phyloP scores from a whole-genome alignment of 495 filamentous ascomycete genomes.

The Extremus antarcticus region DNA sequence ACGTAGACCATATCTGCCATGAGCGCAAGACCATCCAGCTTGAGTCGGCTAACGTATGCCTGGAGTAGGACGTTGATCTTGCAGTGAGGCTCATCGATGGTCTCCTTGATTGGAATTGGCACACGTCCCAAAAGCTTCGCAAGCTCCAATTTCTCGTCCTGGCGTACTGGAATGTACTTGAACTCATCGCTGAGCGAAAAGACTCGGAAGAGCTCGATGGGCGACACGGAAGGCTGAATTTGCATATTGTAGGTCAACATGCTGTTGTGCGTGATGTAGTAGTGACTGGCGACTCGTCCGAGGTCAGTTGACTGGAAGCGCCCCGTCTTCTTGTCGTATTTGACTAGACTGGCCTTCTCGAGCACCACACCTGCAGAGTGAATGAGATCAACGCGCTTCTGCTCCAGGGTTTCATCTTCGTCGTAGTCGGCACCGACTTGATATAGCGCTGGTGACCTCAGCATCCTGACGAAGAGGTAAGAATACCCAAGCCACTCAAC shows the following conservation, averaged over 20 bases:
- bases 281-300: slow-evolving; percentile 89
- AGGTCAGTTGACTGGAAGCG: slow-evolving; percentile 86
- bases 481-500: slow-evolving; percentile 99
- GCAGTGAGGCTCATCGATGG: slow-evolving; percentile 89
- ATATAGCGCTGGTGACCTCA: slow-evolving; percentile 89
- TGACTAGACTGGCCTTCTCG: slow-evolving; percentile 77
- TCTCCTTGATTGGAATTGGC: slow-evolving; percentile 93
- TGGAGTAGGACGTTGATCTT: slow-evolving; percentile 99
- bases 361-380: slow-evolving; percentile 86
- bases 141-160: slow-evolving; percentile 94
- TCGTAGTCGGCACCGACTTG: slow-evolving; percentile 93
- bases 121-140: slow-evolving; percentile 83
- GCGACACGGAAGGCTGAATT: slow-evolving; percentile 81
- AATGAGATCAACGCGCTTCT: slow-evolving; percentile 91
- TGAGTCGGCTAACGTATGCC: slow-evolving; percentile 90
- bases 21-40: slow-evolving; percentile 83
- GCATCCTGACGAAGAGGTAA: slow-evolving; percentile 96
- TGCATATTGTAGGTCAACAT: slow-evolving; percentile 96
- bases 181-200: slow-evolving; percentile 97
- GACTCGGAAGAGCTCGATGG: slow-evolving; percentile 93
- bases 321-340: slow-evolving; percentile 91
- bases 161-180: slow-evolving; percentile 95
- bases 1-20: slow-evolving; percentile 99
- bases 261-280: slow-evolving; percentile 92
- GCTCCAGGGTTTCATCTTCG: slow-evolving; percentile 80